phyloP scores from a whole-genome alignment of 768 basidiomycete species.

The Daedaleopsis nitida region DNA sequence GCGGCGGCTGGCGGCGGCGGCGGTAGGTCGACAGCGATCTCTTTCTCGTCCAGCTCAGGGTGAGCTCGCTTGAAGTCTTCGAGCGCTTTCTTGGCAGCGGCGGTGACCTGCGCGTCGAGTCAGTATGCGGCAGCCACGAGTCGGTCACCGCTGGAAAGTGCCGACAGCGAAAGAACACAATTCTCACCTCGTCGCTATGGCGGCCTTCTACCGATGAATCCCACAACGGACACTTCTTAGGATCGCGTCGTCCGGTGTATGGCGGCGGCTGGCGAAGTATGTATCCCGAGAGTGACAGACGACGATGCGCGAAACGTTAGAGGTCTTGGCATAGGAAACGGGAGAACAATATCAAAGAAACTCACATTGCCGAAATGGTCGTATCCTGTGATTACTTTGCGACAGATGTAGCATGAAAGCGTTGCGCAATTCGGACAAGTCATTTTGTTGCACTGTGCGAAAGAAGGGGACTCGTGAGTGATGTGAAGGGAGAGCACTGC shows the following conservation, averaged over 20 bases:
- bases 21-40: slow-evolving; percentile 68
- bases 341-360: not conserved
- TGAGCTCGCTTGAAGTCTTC: slow-evolving; percentile 59
- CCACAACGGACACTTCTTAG: slow-evolving; percentile 66
- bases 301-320: not conserved
- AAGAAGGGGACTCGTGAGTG: not conserved
- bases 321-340: slow-evolving; percentile 9
- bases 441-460: slow-evolving; percentile 88
- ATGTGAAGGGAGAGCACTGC: not conserved
- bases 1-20: slow-evolving; percentile 34
- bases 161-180: slow-evolving; percentile 6
- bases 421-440: slow-evolving; percentile 71
- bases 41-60: slow-evolving; percentile 62
- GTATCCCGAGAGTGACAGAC: not conserved
- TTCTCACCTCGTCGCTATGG: slow-evolving; percentile 62
- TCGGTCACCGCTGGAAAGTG: not conserved
- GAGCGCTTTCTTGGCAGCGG: slow-evolving; percentile 66
- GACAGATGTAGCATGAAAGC: slow-evolving; percentile 84
- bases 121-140: not conserved
- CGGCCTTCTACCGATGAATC: slow-evolving; percentile 60
- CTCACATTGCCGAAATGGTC: slow-evolving; percentile 69
- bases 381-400: slow-evolving; percentile 70
- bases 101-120: slow-evolving; percentile 54
- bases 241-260: slow-evolving; percentile 24
- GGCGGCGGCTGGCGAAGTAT: slow-evolving; percentile 26